Percentiles rank a stretch among this genome's conserved stretches.
These are phyloP conservation scores for Clarireedia paspali DNA, from an alignment of 2,329 filamentous ascomycete genomes.

Conservation along the genomic window DNA sequence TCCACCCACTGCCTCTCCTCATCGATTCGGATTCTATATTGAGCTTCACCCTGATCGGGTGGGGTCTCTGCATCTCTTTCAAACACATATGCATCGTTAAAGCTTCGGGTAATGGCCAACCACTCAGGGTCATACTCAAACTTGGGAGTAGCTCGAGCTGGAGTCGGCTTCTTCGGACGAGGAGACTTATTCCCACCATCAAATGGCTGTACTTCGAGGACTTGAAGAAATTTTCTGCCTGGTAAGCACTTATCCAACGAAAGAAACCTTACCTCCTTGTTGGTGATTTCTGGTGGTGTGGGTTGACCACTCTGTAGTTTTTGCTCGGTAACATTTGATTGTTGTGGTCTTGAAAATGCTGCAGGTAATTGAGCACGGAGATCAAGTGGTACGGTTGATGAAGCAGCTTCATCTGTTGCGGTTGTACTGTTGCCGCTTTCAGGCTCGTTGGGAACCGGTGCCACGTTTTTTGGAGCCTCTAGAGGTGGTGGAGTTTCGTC, in stretches of 20 bases:
- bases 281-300: slow-evolving; percentile 65
- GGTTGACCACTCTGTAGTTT: slow-evolving; percentile 47
- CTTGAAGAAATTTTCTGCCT: slow-evolving; percentile 71
- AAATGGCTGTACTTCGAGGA: slow-evolving; percentile 54
- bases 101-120: slow-evolving; percentile 85
- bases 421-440: slow-evolving; percentile 17
- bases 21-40: slow-evolving; percentile 62
- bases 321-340: slow-evolving; percentile 20
- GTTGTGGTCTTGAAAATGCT: slow-evolving; percentile 48
- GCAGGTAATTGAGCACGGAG: slow-evolving; percentile 69
- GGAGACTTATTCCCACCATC: slow-evolving; percentile 14
- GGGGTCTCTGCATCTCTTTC: slow-evolving; percentile 49
- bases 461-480: slow-evolving; percentile 23
- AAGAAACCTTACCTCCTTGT: slow-evolving; percentile 75
- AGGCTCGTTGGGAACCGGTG: slow-evolving; percentile 55
- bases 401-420: slow-evolving; percentile 13
- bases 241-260: slow-evolving; percentile 88
- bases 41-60: slow-evolving; percentile 56
- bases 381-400: slow-evolving; percentile 46
- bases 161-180: slow-evolving; percentile 6
- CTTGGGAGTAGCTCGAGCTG: slow-evolving; percentile 15
- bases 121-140: slow-evolving; percentile 79
- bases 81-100: slow-evolving; percentile 57
- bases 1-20: slow-evolving; percentile 73
- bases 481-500: slow-evolving; percentile 32